Conservation (phyloP, 306 rosid genomes). For the Vigna hirtella region DNA sequence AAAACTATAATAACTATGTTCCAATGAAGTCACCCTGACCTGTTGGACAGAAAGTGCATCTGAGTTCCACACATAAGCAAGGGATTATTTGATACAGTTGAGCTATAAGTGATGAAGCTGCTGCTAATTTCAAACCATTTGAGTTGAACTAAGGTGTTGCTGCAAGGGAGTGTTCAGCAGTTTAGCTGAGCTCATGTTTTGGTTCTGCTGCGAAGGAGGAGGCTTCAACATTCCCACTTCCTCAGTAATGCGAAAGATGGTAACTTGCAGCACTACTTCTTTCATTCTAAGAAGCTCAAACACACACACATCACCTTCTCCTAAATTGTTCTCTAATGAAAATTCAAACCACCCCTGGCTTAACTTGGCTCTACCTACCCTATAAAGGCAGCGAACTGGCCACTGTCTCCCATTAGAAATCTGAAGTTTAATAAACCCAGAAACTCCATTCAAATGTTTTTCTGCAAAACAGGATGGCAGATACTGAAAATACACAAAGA, state of each 20-base stretch:
- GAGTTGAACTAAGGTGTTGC: slow-evolving; percentile 40
- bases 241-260: slow-evolving; percentile 67
- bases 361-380: slow-evolving; percentile 88
- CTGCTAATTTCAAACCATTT: slow-evolving; percentile 63
- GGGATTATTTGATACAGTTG: slow-evolving; percentile 48
- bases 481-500: slow-evolving; percentile 65
- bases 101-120: slow-evolving; percentile 26
- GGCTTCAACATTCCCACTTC: slow-evolving; percentile 59
- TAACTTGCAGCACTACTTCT: slow-evolving; percentile 87
- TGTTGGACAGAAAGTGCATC: slow-evolving; percentile 53
- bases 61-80: slow-evolving; percentile 52
- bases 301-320: slow-evolving; percentile 97
- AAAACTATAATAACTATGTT: slow-evolving; percentile 43
- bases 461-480: slow-evolving; percentile 98
- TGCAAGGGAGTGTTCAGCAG: slow-evolving; percentile 43
- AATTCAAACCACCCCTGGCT: slow-evolving; percentile 99
- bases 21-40: slow-evolving; percentile 52
- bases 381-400: slow-evolving; percentile 92
- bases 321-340: slow-evolving; percentile 78
- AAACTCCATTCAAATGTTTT: slow-evolving; percentile 82
- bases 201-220: slow-evolving; percentile 59
- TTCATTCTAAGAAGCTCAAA: slow-evolving; percentile 73
- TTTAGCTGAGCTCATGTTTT: slow-evolving; percentile 49
- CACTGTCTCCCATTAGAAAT: slow-evolving; percentile 78
- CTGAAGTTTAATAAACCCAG: slow-evolving; percentile 96